A percentile compares a stretch with the other conserved stretches of the same genome.
These are phyloP conservation scores for Talaromyces pinophilus DNA, from an alignment of 2,329 filamentous ascomycete genomes.

Conservation along the genomic window DNA sequence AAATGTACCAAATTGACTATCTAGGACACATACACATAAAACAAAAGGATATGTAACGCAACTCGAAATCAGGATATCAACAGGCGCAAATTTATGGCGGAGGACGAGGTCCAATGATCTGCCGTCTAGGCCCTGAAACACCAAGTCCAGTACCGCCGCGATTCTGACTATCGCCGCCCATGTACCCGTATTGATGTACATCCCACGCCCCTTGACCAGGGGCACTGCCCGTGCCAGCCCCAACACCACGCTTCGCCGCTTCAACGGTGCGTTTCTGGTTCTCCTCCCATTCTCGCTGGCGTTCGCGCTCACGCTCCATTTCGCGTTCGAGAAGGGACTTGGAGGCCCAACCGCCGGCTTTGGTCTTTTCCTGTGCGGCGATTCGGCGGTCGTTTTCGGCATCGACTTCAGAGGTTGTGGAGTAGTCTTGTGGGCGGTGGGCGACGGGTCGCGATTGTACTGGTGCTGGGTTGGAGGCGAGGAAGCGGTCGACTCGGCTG, in stretches of 20 bases:
- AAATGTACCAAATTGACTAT: slow-evolving; percentile 9
- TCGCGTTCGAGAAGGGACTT: slow-evolving; percentile 65
- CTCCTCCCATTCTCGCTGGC: slow-evolving; percentile 66
- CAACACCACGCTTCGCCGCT: slow-evolving; percentile 44
- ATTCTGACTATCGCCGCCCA: slow-evolving; percentile 64
- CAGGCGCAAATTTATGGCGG: slow-evolving; percentile 36
- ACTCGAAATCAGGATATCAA: not conserved
- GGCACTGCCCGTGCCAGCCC: slow-evolving; percentile 49
- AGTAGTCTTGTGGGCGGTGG: slow-evolving; percentile 49
- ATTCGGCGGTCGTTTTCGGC: slow-evolving; percentile 57
- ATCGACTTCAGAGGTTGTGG: slow-evolving; percentile 57
- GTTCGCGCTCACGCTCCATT: slow-evolving; percentile 66
- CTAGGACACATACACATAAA: slow-evolving; percentile 10
- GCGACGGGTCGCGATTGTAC: slow-evolving; percentile 38
- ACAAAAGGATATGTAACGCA: not conserved
- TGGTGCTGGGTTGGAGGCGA: slow-evolving; percentile 57
- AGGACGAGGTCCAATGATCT: slow-evolving; percentile 64
- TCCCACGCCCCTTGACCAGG: slow-evolving; percentile 58
- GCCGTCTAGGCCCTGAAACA: slow-evolving; percentile 59
- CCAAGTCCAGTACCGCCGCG: slow-evolving; percentile 52
- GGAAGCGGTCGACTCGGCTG: slow-evolving; percentile 58
- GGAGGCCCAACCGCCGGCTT: slow-evolving; percentile 61
- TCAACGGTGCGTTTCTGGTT: slow-evolving; percentile 55
- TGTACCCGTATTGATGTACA: slow-evolving; percentile 65
- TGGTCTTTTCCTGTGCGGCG: slow-evolving; percentile 59